Base-by-base conservation (phyloP, 2,329 filamentous ascomycete genomes). In the Endoconidiophora polonica region DNA sequence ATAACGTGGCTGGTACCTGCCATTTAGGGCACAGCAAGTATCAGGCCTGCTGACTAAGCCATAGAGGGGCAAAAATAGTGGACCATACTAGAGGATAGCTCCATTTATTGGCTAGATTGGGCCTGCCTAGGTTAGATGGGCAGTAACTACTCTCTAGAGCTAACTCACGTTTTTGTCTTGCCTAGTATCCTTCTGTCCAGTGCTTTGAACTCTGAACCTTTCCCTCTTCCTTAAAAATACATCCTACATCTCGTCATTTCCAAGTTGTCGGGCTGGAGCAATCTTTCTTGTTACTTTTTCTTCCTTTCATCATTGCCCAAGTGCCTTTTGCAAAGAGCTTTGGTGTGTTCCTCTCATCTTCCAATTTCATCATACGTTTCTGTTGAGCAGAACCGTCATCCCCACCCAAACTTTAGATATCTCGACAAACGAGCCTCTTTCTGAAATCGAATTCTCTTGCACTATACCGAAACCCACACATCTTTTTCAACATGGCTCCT, bases 401-500 rank as follows among this genome's bases (percentile, higher is more conserved):
- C 29, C 43, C 49, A 51, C 48, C 42, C 24, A 38, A 41, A 39
- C 23, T 36, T 39, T 29, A 18, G 16, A 18, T 18, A 42, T 43
- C 29, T 46, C 40, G 14, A 36, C 26, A 49, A 46, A 44, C 44
- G 39, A 44, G 43, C 43, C 37, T 46, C 23, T 42, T 6, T 23
- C 23, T 24, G n/a, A 38, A 39, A 44, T 38, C 42, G 40, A 20
- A 44, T 44, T 36, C 26, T 16, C 20, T 26, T 44, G 20, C 26
- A 38, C 22, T 5, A 18, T 33, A 48, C 36, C n/a, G 5, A 40
- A 10, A 29, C 23, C 23, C 16, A 18, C 18, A 41, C 20, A 43
- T 40, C 47, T 14, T 54, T 54, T 58, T 58, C 75, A 83, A 67
- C 58, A 87, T 87, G 83, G 78, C 48, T 38, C 44, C 49, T 24